phyloP scores from a whole-genome alignment of 108 stramenopile genomes.

The Nannochloropsis salina region DNA sequence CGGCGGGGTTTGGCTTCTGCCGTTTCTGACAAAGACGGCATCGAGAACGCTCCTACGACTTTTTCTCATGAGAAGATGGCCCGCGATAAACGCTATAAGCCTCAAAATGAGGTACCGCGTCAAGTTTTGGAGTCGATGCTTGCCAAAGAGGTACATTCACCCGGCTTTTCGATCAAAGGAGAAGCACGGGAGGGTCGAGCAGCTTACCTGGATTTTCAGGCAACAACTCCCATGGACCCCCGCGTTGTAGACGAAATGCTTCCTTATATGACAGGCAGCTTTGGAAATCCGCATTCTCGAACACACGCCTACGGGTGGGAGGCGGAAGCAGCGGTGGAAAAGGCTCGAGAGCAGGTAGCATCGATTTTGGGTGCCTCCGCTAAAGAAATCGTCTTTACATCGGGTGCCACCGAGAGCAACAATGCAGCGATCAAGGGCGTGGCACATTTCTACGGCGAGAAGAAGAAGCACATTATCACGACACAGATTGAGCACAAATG shows the following conservation, averaged over 20 bases:
- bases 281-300: constrained; percentile 95
- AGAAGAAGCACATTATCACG: constrained; percentile 89
- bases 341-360: constrained; percentile 79
- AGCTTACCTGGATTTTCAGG: constrained; percentile 65
- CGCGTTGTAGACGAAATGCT: constrained; percentile 96
- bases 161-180: constrained; percentile 47
- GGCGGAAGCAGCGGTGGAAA: constrained; percentile 79
- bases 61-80: constrained; percentile 43
- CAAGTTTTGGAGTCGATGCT: constrained; percentile 27
- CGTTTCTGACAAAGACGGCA: not conserved
- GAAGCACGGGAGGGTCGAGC: constrained; percentile 39
- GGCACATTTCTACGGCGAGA: constrained; percentile 79
- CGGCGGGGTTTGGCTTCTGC: not conserved
- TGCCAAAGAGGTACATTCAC: constrained; percentile 31
- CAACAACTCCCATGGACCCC: constrained; percentile 97
- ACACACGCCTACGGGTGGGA: constrained; percentile 98
- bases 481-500: constrained; percentile 99
- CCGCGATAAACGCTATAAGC: constrained; percentile 35
- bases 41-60: constrained; percentile 24
- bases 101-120: constrained; percentile 31
- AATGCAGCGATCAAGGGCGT: constrained; percentile 96
- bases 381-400: constrained; percentile 96
- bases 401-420: constrained; percentile 96
- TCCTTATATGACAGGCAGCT: constrained; percentile 79
- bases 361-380: constrained; percentile 74